Percentiles rank a stretch among this genome's conserved stretches.
phyloP scores from a whole-genome alignment of 176 grass and related monocot species.

The Lolium rigidum region DNA sequence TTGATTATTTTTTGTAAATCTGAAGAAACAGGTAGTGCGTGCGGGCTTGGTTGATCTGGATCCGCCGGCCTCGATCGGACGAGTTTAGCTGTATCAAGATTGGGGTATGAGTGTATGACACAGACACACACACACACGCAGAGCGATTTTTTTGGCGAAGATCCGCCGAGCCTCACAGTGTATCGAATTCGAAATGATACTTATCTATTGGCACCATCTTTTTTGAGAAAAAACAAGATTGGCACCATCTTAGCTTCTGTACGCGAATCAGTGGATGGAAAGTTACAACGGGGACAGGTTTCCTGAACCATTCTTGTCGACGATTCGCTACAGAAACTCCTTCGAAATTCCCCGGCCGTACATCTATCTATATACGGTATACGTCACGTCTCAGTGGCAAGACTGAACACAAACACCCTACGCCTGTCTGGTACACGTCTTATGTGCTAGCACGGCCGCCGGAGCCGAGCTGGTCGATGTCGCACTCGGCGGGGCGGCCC shows the following conservation, averaged over 20 bases:
- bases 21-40: too few relatives aligned
- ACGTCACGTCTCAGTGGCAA: not conserved
- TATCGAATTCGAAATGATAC: not conserved
- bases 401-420: not conserved
- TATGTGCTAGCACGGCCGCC: not conserved
- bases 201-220: not conserved
- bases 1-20: too few relatives aligned
- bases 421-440: not conserved
- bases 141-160: not conserved
- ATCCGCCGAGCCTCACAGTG: too few relatives aligned
- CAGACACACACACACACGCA: too few relatives aligned
- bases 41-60: too few relatives aligned
- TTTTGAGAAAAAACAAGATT: too few relatives aligned
- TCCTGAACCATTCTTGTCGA: not conserved
- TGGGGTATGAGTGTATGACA: too few relatives aligned
- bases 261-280: not conserved
- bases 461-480: not conserved
- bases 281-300: not conserved
- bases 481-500: slow-evolving; percentile 45
- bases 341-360: not conserved
- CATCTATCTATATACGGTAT: not conserved
- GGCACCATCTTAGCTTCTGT: not conserved
- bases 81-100: too few relatives aligned
- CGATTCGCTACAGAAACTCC: not conserved
- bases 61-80: too few relatives aligned